Conservation (phyloP, 1,284 basidiomycete species). For the Ceratobasidium sp. region DNA sequence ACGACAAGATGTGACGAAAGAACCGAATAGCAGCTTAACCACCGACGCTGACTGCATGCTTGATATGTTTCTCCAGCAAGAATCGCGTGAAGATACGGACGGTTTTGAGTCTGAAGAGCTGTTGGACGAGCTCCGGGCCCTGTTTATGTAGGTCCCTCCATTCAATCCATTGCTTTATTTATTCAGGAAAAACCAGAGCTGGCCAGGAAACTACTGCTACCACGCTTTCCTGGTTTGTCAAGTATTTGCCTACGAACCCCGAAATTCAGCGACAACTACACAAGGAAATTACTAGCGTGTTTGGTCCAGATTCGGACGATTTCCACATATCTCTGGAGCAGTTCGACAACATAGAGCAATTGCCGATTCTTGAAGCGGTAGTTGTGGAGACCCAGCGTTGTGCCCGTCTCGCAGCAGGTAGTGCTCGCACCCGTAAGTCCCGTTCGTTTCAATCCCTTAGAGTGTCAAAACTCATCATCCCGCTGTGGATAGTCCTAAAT, state of each 20-base stretch:
- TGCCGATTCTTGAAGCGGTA: conserved; percentile 25
- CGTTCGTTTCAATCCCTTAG: not conserved
- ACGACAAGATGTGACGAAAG: not conserved
- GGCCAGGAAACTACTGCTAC: not conserved
- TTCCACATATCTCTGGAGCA: not conserved
- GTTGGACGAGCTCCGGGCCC: conserved; percentile 1
- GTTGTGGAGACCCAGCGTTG: conserved; percentile 6
- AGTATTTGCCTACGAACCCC: conserved; percentile 15
- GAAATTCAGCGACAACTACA: conserved; percentile 21
- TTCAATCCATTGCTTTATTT: not conserved
- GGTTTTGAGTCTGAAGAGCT: not conserved
- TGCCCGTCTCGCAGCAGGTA: not conserved
- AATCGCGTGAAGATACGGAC: not conserved
- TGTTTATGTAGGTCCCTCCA: conserved; percentile 1
- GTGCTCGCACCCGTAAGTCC: not conserved
- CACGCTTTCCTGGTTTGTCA: conserved; percentile 16
- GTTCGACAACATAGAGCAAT: not conserved
- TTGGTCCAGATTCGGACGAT: not conserved
- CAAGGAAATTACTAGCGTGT: not conserved
- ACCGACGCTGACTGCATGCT: conserved; percentile 10
- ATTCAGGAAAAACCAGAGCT: not conserved
- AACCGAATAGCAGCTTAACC: not conserved
- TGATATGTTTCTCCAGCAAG: conserved; percentile 20
- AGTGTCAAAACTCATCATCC: no score
- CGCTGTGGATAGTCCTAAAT: not conserved